Conservation (phyloP, 306 rosid genomes). For the Albizia julibrissin region DNA sequence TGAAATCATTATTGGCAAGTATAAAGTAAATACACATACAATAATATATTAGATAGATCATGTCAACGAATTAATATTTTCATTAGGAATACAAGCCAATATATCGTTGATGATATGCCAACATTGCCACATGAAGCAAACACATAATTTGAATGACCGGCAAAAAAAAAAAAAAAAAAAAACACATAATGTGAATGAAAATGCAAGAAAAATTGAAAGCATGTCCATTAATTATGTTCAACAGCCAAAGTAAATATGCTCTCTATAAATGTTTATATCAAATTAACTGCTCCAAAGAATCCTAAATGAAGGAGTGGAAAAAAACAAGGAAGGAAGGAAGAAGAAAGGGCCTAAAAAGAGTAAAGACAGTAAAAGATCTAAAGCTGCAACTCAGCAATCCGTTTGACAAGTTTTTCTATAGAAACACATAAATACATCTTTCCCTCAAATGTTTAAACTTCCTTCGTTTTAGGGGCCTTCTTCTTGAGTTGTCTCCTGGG, state of each 20-base stretch:
- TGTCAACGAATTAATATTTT: no score
- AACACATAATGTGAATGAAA: neutral
- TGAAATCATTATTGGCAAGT: no score
- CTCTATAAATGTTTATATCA: slow-evolving; percentile 9
- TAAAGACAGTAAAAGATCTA: slow-evolving; percentile 11
- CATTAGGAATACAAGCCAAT: no score
- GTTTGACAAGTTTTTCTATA: slow-evolving; percentile 22
- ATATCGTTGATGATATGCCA: neutral
- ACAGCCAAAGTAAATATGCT: slow-evolving; percentile 18
- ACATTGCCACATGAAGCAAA: neutral
- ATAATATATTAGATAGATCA: no score
- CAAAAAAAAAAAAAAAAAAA: no score
- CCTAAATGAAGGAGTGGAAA: neutral
- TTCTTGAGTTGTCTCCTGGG: slow-evolving; percentile 68
- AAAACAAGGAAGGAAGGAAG: neutral
- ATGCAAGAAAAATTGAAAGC: slow-evolving; percentile 18
- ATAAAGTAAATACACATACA: no score
- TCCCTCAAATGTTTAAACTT: slow-evolving; percentile 42
- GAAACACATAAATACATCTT: slow-evolving; percentile 30
- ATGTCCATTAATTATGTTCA: slow-evolving; percentile 25
- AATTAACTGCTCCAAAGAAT: slow-evolving; percentile 22
- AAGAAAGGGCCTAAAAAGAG: neutral
- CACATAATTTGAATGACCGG: neutral
- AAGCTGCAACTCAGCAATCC: slow-evolving; percentile 29
- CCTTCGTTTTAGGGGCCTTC: slow-evolving; percentile 73